A percentile compares a stretch with the other conserved stretches of the same genome.
Conservation (phyloP, 2,329 filamentous ascomycete species). For the Huntiella bhutanensis region DNA sequence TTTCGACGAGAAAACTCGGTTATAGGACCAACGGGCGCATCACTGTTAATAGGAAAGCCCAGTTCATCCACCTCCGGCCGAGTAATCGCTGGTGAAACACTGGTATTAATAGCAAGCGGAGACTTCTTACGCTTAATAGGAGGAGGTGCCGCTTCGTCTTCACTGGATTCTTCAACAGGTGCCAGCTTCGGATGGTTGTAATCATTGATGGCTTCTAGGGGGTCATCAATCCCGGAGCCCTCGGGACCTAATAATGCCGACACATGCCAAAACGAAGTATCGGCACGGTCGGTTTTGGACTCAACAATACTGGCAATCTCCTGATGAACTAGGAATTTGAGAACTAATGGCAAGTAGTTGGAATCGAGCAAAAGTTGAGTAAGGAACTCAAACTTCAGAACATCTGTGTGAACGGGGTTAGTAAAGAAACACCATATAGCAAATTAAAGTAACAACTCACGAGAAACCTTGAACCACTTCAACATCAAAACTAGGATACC, state of each 20-base stretch:
- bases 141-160: slow-evolving; percentile 68
- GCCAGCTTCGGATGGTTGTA: no score
- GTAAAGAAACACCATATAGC: slow-evolving; percentile 12
- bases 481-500: slow-evolving; percentile 69
- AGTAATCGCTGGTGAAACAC: neutral
- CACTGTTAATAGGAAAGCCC: slow-evolving; percentile 50
- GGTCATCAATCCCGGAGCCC: no score
- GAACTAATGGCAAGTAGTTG: slow-evolving; percentile 78
- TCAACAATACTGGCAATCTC: slow-evolving; percentile 83
- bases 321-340: slow-evolving; percentile 88
- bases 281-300: slow-evolving; percentile 62
- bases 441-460: slow-evolving; percentile 32
- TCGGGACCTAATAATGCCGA: no score
- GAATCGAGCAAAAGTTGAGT: slow-evolving; percentile 85
- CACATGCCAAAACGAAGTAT: slow-evolving; percentile 32
- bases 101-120: slow-evolving; percentile 14
- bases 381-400: slow-evolving; percentile 90
- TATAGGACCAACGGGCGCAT: slow-evolving; percentile 56
- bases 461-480: slow-evolving; percentile 93
- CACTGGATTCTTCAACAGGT: slow-evolving; percentile 28
- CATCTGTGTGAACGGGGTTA: slow-evolving; percentile 33
- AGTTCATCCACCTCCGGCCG: slow-evolving; percentile 65
- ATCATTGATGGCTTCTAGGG: no score
- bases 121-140: slow-evolving; percentile 49
- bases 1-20: slow-evolving; percentile 84